A percentile compares a stretch with the other conserved stretches of the same genome.
These are phyloP conservation scores for Yarrowia phangngaensis DNA, from an alignment of 805 yeast species.

Conservation along the genomic window DNA sequence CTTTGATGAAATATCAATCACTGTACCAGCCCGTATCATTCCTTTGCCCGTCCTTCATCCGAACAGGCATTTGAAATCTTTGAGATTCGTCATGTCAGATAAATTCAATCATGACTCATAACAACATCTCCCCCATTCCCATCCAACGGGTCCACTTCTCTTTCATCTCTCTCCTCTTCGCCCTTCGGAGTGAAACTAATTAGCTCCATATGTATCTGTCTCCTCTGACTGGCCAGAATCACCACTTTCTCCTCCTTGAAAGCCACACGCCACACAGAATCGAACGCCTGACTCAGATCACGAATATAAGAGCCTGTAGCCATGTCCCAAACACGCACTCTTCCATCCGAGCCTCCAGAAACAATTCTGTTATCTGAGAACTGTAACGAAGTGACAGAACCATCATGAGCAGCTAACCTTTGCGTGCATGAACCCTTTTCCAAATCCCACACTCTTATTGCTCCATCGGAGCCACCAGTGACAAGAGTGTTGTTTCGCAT, in stretches of 20 bases:
- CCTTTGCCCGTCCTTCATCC: too few relatives aligned
- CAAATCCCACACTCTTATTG: slow-evolving; percentile 80
- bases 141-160: too few relatives aligned
- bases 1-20: too few relatives aligned
- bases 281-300: slow-evolving; percentile 39
- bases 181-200: slow-evolving; percentile 38
- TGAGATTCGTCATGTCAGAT: too few relatives aligned
- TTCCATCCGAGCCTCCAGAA: slow-evolving; percentile 45
- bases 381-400: slow-evolving; percentile 44
- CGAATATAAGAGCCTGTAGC: slow-evolving; percentile 42
- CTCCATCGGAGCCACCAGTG: slow-evolving; percentile 85
- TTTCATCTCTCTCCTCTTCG: slow-evolving; percentile 6
- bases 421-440: slow-evolving; percentile 74
- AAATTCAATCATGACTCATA: too few relatives aligned
- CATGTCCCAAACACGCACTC: slow-evolving; percentile 44
- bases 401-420: slow-evolving; percentile 46
- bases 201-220: slow-evolving; percentile 40
- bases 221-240: slow-evolving; percentile 38
- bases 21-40: too few relatives aligned
- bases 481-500: slow-evolving; percentile 66
- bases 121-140: too few relatives aligned
- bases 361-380: slow-evolving; percentile 43
- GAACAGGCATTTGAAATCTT: too few relatives aligned
- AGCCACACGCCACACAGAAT: slow-evolving; percentile 44
- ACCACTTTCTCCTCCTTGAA: slow-evolving; percentile 42